Conservation (phyloP, 441 rosid genomes). For the Omphalea diandra region DNA sequence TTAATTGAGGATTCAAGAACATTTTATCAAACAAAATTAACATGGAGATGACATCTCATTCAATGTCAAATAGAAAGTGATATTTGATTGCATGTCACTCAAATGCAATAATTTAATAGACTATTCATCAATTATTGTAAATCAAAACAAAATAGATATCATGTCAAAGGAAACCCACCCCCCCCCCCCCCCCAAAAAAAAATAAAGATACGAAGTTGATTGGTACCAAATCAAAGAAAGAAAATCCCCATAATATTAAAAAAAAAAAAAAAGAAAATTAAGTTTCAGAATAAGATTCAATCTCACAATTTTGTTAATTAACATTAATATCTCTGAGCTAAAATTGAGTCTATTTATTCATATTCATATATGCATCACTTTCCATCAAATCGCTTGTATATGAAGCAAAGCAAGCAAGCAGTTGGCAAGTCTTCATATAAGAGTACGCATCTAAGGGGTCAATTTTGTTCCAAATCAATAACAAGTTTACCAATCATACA, state of each 20-base stretch:
- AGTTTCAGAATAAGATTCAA: not conserved
- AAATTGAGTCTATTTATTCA: too few species aligned
- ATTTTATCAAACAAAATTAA: too few species aligned
- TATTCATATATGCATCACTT: too few species aligned
- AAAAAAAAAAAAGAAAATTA: not conserved
- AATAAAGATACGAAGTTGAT: not conserved
- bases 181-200: too few species aligned
- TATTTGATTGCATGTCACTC: too few species aligned
- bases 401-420: too few species aligned
- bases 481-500: not conserved
- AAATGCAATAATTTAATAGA: not conserved
- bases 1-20: too few species aligned
- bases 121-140: not conserved
- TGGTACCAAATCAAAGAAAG: too few species aligned
- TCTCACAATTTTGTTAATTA: not conserved
- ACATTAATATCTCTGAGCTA: not conserved
- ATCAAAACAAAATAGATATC: not conserved
- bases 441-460: not conserved
- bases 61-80: too few species aligned
- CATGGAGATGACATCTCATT: too few species aligned
- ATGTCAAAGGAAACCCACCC: too few species aligned
- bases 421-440: not conserved
- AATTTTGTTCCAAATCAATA: not conserved
- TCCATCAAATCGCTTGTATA: not conserved
- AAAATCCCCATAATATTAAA: too few species aligned